phyloP scores from a whole-genome alignment of 768 basidiomycete genomes.

The Tulasnella sp. region DNA sequence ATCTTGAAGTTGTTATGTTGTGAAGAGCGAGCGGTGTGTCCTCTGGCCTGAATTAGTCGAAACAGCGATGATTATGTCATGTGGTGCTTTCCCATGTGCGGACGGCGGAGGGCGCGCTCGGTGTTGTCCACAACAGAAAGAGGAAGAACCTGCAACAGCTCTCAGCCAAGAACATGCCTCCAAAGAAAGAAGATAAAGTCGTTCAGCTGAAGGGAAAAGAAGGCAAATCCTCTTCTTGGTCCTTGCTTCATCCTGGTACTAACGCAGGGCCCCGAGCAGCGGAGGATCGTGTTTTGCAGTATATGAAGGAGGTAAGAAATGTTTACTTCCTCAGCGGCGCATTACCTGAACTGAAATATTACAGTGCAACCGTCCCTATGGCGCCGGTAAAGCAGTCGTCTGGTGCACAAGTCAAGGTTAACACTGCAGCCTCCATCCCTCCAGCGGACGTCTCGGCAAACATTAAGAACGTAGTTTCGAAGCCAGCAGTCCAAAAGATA shows the following conservation, averaged over 20 bases:
- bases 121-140: no score
- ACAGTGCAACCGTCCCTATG: conserved; percentile 77
- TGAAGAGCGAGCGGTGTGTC: not conserved
- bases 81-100: not conserved
- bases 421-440: not conserved
- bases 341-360: conserved; percentile 38
- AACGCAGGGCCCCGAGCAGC: conserved; percentile 35
- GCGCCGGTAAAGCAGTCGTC: conserved; percentile 41
- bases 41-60: not conserved
- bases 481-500: conserved; percentile 78
- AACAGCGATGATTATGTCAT: conserved; percentile 2
- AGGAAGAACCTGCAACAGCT: not conserved
- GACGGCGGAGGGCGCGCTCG: no score
- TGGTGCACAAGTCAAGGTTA: not conserved
- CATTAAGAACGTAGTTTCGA: conserved; percentile 80
- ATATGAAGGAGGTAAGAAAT: conserved; percentile 56
- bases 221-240: conserved; percentile 33
- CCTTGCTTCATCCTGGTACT: not conserved
- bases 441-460: conserved; percentile 81
- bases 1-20: not conserved
- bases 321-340: not conserved
- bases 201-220: conserved; percentile 65
- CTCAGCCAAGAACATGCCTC: not conserved
- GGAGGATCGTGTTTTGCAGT: conserved; percentile 67
- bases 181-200: conserved; percentile 27